Evolutionary conservation across 257 asterid species (phyloP), one percentile per base, ranked within the genome.

Genomic region (Echium plantagineum): DNA sequence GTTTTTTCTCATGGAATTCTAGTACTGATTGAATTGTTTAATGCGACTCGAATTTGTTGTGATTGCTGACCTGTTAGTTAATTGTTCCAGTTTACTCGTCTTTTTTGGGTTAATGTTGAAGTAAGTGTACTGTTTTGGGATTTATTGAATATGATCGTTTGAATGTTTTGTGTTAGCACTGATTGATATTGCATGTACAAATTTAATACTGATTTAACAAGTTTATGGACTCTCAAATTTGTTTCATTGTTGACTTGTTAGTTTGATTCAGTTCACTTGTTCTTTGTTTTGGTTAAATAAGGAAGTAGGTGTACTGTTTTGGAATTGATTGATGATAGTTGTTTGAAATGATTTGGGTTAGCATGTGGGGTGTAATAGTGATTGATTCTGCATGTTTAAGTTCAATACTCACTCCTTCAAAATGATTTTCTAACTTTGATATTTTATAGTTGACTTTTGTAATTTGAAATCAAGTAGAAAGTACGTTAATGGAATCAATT

Each of bases 1-100:
- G 26, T 24, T 24, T 24, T 24, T 24, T 1, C 26, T 24, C 26
- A 28, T 28, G 32, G 7, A 28, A 4, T 28, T 2, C 0, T 28
- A 28, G 0, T 6, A 1, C 32, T 28, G 32, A 28, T 28, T 28
- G 32, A 89, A 74, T 89, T 97, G 35, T 96, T 93, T 70, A 78
- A 86, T 66, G 74, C 90, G 18, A 84, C 94, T 93, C 26, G 89
- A 89, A 80, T 93, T 90, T 85, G 78, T 89, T 61, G 74, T 97
- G 31, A 80, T 93, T 47, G 76, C 89, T 70, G 95, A 89, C 78
- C 89, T 93, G 98, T 89, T 77, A 73, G 89, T 81, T 85, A 62
- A 6, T 28, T 6, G 32, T 46, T 24, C 62, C 35, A 9, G 61
- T 62, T 60, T 26, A 9, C 38, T 15, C 15, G 20, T 47, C 15